Conservation (phyloP, 2,329 filamentous ascomycete species). For the Camillea tinctor region DNA sequence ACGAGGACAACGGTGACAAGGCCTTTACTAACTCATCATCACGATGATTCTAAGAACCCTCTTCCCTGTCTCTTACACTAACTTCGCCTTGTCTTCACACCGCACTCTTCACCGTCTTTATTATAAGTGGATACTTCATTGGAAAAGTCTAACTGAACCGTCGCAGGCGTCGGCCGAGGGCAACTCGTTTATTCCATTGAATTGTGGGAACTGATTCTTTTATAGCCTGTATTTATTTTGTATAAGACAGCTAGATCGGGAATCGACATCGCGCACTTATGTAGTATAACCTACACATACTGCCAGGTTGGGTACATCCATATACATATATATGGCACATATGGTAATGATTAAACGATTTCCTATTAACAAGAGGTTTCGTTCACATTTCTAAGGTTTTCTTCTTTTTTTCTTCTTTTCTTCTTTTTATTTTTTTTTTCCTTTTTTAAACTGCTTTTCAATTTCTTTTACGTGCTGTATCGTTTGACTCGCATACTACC, state of each 20-base stretch:
- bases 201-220: no score
- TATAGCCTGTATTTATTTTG: no score
- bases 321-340: no score
- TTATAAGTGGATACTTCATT: background rate
- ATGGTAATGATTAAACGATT: no score
- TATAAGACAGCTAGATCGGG: background rate
- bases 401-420: no score
- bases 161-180: background rate
- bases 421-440: no score
- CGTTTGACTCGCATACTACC: background rate
- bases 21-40: background rate
- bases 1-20: background rate
- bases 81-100: background rate
- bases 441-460: no score
- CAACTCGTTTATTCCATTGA: no score
- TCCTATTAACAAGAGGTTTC: no score
- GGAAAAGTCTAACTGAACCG: background rate
- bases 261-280: background rate
- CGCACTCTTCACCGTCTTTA: background rate
- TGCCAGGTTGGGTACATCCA: background rate
- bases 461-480: background rate
- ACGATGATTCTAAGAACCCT: no score
- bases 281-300: background rate
- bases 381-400: no score
- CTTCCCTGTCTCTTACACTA: background rate